These are phyloP conservation scores for Colletotrichum melonis DNA, from an alignment of 2,329 filamentous ascomycete genomes.

Conservation along the genomic window DNA sequence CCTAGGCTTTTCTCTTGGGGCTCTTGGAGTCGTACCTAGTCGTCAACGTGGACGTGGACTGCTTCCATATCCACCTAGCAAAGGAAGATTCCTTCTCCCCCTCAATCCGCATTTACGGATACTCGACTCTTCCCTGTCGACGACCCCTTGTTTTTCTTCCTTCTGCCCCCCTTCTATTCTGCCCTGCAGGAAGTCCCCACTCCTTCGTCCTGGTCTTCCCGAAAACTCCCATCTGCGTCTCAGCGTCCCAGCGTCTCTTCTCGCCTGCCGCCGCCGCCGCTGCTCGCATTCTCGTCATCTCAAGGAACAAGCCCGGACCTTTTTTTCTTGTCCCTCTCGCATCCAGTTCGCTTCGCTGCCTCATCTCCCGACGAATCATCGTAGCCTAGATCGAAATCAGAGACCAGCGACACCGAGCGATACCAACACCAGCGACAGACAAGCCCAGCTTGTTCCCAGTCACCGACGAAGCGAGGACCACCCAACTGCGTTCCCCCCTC, in stretches of 20 bases:
- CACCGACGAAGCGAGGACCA: not conserved
- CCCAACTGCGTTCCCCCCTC: too few relatives aligned
- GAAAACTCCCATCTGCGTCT: not conserved
- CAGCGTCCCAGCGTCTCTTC: not conserved
- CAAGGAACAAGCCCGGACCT: conserved; percentile 9
- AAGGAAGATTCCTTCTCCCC: not conserved
- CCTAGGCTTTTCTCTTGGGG: too few relatives aligned
- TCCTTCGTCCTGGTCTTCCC: conserved; percentile 9
- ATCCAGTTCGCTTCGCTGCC: conserved; percentile 10
- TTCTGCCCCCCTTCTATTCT: not conserved
- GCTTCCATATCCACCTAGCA: too few relatives aligned
- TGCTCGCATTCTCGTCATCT: not conserved
- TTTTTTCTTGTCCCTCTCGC: not conserved
- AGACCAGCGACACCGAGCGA: not conserved
- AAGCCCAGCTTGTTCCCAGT: not conserved
- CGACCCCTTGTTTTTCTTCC: not conserved
- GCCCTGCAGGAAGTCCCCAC: not conserved
- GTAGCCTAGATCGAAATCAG: not conserved
- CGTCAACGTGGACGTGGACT: too few relatives aligned
- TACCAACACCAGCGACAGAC: not conserved
- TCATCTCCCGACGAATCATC: conserved; percentile 25
- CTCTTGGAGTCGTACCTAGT: too few relatives aligned
- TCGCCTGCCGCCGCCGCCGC: not conserved
- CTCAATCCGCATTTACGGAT: not conserved
- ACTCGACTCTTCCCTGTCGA: conserved; percentile 1